Evolutionary conservation across 768 basidiomycete species (phyloP).

Genomic region (Hysterangium stoloniferum): DNA sequence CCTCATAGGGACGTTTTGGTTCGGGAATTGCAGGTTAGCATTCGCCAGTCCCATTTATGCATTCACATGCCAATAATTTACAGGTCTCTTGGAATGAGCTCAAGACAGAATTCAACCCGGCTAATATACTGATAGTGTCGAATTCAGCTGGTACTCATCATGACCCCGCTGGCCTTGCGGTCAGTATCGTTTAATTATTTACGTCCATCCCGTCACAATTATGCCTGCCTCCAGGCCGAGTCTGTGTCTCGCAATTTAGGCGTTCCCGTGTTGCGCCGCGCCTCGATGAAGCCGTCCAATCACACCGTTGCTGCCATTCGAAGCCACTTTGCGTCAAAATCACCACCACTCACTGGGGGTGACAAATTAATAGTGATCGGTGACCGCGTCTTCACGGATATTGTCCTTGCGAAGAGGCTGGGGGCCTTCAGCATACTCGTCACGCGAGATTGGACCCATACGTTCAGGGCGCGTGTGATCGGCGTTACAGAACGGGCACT

Average conservation of each 20-base stretch:
- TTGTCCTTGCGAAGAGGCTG: conserved; percentile 80
- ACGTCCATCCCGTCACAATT: not conserved
- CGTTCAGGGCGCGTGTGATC: not conserved
- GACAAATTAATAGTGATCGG: conserved; percentile 77
- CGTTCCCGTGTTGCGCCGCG: conserved; percentile 78
- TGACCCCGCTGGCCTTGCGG: conserved; percentile 75
- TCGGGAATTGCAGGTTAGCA: conserved; percentile 62
- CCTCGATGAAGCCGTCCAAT: conserved; percentile 70
- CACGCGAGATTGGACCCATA: conserved; percentile 2
- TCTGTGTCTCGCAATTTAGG: conserved; percentile 69
- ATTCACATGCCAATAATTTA: not conserved
- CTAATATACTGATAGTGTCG: conserved; percentile 82
- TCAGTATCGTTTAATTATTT: conserved; percentile 27
- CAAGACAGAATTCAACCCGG: conserved; percentile 60
- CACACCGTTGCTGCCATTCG: conserved; percentile 66
- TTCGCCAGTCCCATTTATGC: not conserved
- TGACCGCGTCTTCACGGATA: conserved; percentile 88
- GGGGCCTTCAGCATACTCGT: conserved; percentile 11
- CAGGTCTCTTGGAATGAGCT: conserved; percentile 75
- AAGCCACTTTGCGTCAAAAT: conserved; percentile 62
- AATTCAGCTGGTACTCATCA: conserved; percentile 86
- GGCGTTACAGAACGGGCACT: conserved; percentile 1
- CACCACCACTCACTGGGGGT: conserved; percentile 42
- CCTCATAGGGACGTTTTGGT: conserved; percentile 72
- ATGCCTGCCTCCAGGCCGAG: conserved; percentile 53